Evolutionary conservation across 768 basidiomycete genomes (phyloP), one percentile per base, ranked within the genome.

Genomic region (Suillus sp.): DNA sequence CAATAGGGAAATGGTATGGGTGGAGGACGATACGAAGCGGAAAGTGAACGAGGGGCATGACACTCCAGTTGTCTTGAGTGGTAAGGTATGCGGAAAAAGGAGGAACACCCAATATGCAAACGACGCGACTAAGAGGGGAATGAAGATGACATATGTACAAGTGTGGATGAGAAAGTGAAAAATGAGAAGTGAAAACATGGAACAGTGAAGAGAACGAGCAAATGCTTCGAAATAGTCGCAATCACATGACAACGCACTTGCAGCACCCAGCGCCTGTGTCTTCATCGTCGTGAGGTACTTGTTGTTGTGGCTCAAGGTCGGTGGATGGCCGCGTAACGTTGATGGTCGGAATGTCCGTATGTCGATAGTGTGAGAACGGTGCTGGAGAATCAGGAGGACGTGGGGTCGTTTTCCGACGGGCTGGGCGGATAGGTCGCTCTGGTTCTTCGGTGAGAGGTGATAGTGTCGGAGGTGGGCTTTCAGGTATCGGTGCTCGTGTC

Each of bases 231-330:
- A 62, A 65, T 62, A 64, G 51, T 61, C 57, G 61, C 60, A 65
- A 75, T 92, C 85, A 93, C 92, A 93, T 93, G 74, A 93, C 83
- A 68, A 91, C 78, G 77, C 92, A 93, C 77, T 88, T 90, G 81
- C 92, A 93, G 72, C 92, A 93, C 43, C 89, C 87, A 35, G 80
- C 83, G 37, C 75, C 79, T 2, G 69, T 72, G 16, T 81, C 83
- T 8, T 88, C 84, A 38, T 86, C 84, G 13, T 78, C 77, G 43
- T 69, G 73, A 58, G 68, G 67, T 60, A 60, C 78, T 51, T 68
- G 67, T 51, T 68, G 72, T 54, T 66, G 64, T 58, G 54, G 65
- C 59, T 75, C 72, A 42, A 56, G 65, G 2, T 78, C 76, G 13
- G 65, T 54, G 58, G 76, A 73, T 45, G 72, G 69, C 47, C 73